Evolutionary conservation across 495 filamentous ascomycete species (phyloP), one percentile per base, ranked within the genome.

Genomic region (Lophiotrema nucula): DNA sequence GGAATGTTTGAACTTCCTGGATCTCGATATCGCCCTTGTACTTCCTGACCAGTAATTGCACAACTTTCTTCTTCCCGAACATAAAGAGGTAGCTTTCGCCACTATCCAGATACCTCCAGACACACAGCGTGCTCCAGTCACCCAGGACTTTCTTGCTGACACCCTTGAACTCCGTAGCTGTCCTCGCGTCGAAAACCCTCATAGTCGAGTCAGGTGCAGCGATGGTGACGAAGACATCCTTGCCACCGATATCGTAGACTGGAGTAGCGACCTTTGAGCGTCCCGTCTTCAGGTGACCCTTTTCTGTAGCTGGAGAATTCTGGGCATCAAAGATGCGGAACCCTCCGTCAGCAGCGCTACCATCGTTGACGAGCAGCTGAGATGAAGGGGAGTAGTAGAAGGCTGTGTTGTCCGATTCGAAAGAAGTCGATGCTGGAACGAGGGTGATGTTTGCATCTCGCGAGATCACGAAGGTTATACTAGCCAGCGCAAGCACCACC

Each of bases 61-160:
- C 48, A 38, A 52, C 33, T 22, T 22, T 38, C 18, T 39, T 39
- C 33, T 52, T 52, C 8, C 48, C 48, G 21, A 52, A 52, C 3
- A 52, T 4, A 25, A 39, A 52, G 21, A 52, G 19, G 22, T 52
- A 52, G 11, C 5, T 16, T 6, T 41, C 13, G 4, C 31, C 33
- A 25, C 48, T 52, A 3, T 52, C 15, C 4, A 8, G 13, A 41
- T 33, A 39, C 35, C 33, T 23, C 48, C 48, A 52, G 5, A 26
- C 21, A 22, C 48, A 52, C 39, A 21, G 10, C 18, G 39, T 43
- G 39, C 39, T 43, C 39, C 39, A 43, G 19, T 43, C 39, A 43
- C 39, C 39, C 39, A 43, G 39, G 10, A 43, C 18, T 18, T 10
- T 43, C 39, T 43, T 43, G 10, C 39, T 43, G 10, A 18, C 39